phyloP scores from a whole-genome alignment of 2,329 filamentous ascomycete genomes.

The Fusarium sp. region DNA sequence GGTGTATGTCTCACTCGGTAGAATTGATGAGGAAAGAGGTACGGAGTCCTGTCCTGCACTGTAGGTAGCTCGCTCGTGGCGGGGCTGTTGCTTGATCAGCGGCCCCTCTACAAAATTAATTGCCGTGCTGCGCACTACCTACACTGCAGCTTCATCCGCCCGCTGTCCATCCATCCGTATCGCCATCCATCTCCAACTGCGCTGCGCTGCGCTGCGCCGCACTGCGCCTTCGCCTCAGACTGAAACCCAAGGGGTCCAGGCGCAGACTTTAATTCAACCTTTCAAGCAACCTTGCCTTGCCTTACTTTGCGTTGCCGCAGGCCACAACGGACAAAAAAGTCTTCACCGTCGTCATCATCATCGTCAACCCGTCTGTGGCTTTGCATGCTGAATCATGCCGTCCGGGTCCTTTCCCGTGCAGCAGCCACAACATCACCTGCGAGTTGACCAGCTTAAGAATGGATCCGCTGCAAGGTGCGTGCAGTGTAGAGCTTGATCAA shows the following conservation, averaged over 20 bases:
- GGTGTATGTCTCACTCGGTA: background rate
- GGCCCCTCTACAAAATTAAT: constrained; percentile 29
- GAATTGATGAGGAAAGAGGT: constrained; percentile 7
- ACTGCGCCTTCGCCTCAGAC: constrained; percentile 19
- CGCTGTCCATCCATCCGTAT: background rate
- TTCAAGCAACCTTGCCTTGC: background rate
- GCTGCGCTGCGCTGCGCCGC: no score
- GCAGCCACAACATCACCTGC: constrained; percentile 30
- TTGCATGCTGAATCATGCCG: constrained; percentile 12
- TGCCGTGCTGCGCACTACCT: background rate
- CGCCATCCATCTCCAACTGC: background rate
- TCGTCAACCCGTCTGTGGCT: background rate
- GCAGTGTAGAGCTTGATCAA: background rate
- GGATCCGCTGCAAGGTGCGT: constrained; percentile 11
- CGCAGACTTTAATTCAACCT: constrained; percentile 22
- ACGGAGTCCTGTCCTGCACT: background rate
- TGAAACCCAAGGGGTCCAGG: constrained; percentile 39
- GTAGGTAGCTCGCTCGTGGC: background rate
- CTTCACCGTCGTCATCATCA: constrained; percentile 2
- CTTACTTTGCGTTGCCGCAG: background rate
- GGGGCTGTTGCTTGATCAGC: constrained; percentile 11
- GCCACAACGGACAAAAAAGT: constrained; percentile 3
- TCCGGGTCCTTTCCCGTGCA: constrained; percentile 8
- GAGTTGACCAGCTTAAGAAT: background rate
- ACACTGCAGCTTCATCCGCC: constrained; percentile 9